These are phyloP conservation scores for Talaromyces amestolkiae DNA, from an alignment of 2,329 filamentous ascomycete species.

Conservation along the genomic window DNA sequence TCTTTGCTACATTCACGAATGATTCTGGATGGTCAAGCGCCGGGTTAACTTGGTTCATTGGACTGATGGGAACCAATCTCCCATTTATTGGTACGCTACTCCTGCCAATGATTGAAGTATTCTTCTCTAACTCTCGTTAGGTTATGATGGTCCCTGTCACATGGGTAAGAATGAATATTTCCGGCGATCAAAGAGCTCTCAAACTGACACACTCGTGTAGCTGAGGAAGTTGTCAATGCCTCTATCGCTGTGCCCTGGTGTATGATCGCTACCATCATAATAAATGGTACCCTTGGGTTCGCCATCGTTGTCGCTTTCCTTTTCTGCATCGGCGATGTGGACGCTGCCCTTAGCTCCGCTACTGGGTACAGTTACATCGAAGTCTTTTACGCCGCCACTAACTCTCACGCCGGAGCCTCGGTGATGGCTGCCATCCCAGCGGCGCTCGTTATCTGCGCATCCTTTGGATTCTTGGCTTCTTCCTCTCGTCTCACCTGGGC, in stretches of 20 bases:
- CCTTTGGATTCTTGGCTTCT: slow-evolving; percentile 33
- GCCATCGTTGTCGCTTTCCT: slow-evolving; percentile 35
- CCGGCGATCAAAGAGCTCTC: too few species aligned
- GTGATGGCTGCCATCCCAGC: slow-evolving; percentile 33
- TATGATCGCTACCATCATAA: slow-evolving; percentile 34
- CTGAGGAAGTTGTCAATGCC: slow-evolving; percentile 41
- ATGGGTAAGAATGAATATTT: too few species aligned
- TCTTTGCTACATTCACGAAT: slow-evolving; percentile 22
- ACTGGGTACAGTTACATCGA: slow-evolving; percentile 40
- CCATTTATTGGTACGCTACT: neutral
- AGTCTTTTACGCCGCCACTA: slow-evolving; percentile 46
- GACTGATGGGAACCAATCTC: slow-evolving; percentile 21
- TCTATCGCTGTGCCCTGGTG: slow-evolving; percentile 34
- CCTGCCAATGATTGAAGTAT: neutral
- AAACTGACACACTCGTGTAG: slow-evolving; percentile 23
- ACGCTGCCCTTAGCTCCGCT: slow-evolving; percentile 30
- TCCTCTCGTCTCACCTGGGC: slow-evolving; percentile 35
- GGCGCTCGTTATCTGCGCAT: slow-evolving; percentile 30
- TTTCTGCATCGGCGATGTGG: slow-evolving; percentile 35
- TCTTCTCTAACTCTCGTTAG: too few species aligned
- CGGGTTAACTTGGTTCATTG: slow-evolving; percentile 25
- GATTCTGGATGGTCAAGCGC: slow-evolving; percentile 22
- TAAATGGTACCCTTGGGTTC: slow-evolving; percentile 38
- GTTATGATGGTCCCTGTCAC: too few species aligned
- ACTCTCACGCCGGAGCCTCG: slow-evolving; percentile 34